Evolutionary conservation across 768 basidiomycete genomes (phyloP).

Genomic region (Russula sp.): DNA sequence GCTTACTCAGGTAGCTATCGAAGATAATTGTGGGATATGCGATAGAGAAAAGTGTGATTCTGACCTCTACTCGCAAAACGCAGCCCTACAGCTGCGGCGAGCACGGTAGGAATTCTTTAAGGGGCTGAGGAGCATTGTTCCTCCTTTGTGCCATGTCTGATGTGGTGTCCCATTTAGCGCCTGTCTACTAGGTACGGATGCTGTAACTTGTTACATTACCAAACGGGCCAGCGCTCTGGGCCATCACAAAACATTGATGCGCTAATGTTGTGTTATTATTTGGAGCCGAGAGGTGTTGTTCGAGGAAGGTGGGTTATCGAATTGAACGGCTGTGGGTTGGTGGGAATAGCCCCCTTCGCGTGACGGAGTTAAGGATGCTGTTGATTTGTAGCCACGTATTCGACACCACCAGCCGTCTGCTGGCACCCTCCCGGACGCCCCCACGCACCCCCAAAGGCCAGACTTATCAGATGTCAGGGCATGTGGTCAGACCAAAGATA

Average conservation of each 20-base stretch:
- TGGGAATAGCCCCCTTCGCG: constrained; percentile 59
- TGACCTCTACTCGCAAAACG: no score
- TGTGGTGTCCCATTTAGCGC: neutral
- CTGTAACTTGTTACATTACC: constrained; percentile 1
- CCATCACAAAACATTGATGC: neutral
- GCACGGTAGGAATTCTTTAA: no score
- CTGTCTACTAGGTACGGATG: neutral
- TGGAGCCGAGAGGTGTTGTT: neutral
- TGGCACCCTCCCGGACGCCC: constrained; percentile 93
- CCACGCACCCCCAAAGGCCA: constrained; percentile 92
- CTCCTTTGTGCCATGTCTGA: no score
- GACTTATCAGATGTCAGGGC: constrained; percentile 66
- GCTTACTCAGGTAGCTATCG: no score
- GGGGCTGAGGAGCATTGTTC: no score
- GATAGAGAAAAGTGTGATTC: no score
- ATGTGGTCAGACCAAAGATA: constrained; percentile 73
- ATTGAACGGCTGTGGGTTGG: no score
- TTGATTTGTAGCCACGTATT: constrained; percentile 90
- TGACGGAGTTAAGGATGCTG: constrained; percentile 93
- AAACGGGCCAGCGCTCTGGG: neutral
- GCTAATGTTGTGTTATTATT: neutral
- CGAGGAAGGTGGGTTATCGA: neutral
- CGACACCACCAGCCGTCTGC: constrained; percentile 77
- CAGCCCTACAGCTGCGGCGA: no score
- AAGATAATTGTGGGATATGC: no score